Percentiles rank a stretch among this genome's conserved stretches.
Conservation (phyloP, 805 yeast genomes). For the Candida arabinofermentans region DNA sequence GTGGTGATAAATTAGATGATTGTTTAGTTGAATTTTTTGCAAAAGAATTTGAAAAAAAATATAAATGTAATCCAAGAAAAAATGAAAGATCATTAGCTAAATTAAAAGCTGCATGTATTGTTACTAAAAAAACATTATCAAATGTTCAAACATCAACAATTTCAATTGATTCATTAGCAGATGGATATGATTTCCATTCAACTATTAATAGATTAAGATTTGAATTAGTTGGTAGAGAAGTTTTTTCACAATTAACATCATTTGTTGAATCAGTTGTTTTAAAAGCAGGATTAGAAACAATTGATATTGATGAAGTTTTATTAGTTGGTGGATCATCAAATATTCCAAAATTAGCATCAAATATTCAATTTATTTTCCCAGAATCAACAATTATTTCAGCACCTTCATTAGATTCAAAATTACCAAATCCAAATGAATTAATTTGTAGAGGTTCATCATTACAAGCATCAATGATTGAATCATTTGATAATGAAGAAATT, state of each 20-base stretch:
- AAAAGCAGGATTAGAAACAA: conserved; percentile 79
- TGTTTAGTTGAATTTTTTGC: conserved; percentile 81
- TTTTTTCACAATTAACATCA: conserved; percentile 66
- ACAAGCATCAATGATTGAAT: conserved; percentile 84
- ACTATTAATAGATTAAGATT: conserved; percentile 90
- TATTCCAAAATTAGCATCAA: conserved; percentile 84
- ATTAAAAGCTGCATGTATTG: conserved; percentile 74
- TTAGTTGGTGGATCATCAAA: conserved; percentile 92
- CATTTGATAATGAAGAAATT: conserved; percentile 79
- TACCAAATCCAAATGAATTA: conserved; percentile 84
- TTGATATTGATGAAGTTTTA: conserved; percentile 86
- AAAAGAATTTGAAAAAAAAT: conserved; percentile 90
- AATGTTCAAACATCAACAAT: conserved; percentile 85
- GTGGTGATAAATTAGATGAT: conserved; percentile 84
- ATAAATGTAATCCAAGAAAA: conserved; percentile 71
- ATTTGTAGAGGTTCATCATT: conserved; percentile 93
- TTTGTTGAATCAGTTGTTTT: conserved; percentile 71
- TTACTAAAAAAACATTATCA: conserved; percentile 86
- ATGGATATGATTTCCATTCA: conserved; percentile 90
- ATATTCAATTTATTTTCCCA: conserved; percentile 73
- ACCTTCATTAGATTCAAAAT: conserved; percentile 73
- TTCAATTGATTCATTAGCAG: conserved; percentile 92
- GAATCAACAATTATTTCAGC: conserved; percentile 71
- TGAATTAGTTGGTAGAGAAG: conserved; percentile 80
- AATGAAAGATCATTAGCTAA: conserved; percentile 87